A percentile compares a stretch with the other conserved stretches of the same genome.
phyloP scores from a whole-genome alignment of 1,139 yeast genomes.

The Hyphopichia pseudoburtonii region DNA sequence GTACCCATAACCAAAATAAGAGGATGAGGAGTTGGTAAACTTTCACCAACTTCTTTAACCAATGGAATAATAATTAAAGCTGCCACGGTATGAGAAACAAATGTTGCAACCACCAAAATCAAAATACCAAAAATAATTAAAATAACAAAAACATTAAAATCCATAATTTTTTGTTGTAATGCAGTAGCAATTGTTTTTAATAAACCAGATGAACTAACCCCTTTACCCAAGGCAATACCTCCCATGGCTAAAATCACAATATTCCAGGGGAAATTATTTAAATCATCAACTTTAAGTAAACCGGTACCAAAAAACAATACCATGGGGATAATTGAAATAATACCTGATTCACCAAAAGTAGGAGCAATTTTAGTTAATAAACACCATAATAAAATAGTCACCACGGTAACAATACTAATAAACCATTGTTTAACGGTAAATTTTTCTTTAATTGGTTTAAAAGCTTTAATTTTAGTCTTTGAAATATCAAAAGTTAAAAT shows the following conservation, averaged over 20 bases:
- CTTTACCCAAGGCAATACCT: slow-evolving; percentile 90
- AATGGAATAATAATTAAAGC: slow-evolving; percentile 88
- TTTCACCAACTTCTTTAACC: slow-evolving; percentile 81
- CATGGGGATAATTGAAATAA: slow-evolving; percentile 81
- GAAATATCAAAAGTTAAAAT: slow-evolving; percentile 66
- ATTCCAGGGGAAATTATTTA: slow-evolving; percentile 92
- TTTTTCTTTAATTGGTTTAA: slow-evolving; percentile 67
- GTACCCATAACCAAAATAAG: slow-evolving; percentile 76
- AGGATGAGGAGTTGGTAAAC: slow-evolving; percentile 71
- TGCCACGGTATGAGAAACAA: slow-evolving; percentile 94
- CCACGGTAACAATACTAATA: slow-evolving; percentile 61
- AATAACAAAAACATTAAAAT: slow-evolving; percentile 66
- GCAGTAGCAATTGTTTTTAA: slow-evolving; percentile 72
- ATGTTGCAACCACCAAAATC: slow-evolving; percentile 82
- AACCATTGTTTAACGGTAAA: slow-evolving; percentile 74
- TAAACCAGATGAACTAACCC: slow-evolving; percentile 84
- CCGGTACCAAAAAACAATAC: slow-evolving; percentile 88
- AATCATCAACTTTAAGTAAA: slow-evolving; percentile 76
- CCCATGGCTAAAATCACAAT: slow-evolving; percentile 95
- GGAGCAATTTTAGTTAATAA: slow-evolving; percentile 62
- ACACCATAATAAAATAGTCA: slow-evolving; percentile 86
- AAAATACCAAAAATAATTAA: slow-evolving; percentile 75
- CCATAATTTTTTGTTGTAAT: slow-evolving; percentile 60
- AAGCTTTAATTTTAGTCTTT: slow-evolving; percentile 43
- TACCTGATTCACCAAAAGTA: slow-evolving; percentile 86